Evolutionary conservation across 345 rosid genomes (phyloP), one percentile per base, ranked within the genome.

Genomic region (Barbarea vulgaris): DNA sequence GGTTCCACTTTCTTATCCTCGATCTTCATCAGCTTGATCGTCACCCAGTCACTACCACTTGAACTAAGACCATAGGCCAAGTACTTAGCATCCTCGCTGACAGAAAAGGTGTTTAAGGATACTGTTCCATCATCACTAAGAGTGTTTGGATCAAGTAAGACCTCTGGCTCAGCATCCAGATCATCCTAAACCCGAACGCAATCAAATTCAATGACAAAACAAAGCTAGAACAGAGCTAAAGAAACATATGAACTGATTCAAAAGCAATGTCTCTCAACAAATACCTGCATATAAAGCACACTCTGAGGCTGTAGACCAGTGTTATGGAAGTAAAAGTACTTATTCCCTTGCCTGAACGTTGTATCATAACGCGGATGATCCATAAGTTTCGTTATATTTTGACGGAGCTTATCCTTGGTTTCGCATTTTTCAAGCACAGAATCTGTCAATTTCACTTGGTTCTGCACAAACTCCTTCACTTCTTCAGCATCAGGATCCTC

Each of bases 11-110:
- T 81, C 84, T 80, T 89, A 68, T 90, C 91, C 71, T 79, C 87
- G 6, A 91, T 51, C 21, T 71, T 81, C 93, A 88, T 85, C 57
- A 90, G 83, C 62, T 95, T 90, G 41, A 95, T 81, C 0, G 88
- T 90, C 71, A 84, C 86, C 98, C 99, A 96, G 76, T 93, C 99
- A 21, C 99, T 96, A 31, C 98, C 98, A 59, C 97, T 96, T 1
- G 93, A 69, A 76, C 99, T 91, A 67, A 96, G 87, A 60, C 87
- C 98, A 47, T 89, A 89, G 0, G 93, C 97, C 83, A 93, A 53
- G 79, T 86, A 86, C 81, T 86, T 86, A 11, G 87, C 97, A 72
- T 93, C 97, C 87, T 89, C 81, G 13, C 99, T 91, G 4, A 91
- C 79, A 11, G 89, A 72, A 69, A 85, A n/a, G 0, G 77, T 85